Evolutionary conservation across 2,329 filamentous ascomycete species (phyloP).

Genomic region (Mycosphaerella arachidis): DNA sequence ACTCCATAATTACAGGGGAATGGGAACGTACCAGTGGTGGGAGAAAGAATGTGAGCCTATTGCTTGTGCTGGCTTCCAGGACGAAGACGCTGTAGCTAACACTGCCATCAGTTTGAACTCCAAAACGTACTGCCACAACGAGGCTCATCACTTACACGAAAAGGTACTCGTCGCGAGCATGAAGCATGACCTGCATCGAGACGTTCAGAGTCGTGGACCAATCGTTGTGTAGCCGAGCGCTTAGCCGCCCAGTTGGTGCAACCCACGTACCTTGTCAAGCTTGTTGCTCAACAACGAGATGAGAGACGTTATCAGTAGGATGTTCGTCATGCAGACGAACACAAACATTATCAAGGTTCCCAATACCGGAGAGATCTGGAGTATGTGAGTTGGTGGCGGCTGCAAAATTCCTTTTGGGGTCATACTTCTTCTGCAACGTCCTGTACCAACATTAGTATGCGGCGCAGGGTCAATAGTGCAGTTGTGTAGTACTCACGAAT

Average conservation of each 20-base stretch:
- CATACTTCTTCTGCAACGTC: constrained; percentile 45
- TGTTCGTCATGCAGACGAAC: constrained; percentile 72
- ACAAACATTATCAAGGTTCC: constrained; percentile 58
- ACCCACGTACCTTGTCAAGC: constrained; percentile 22
- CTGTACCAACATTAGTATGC: constrained; percentile 24
- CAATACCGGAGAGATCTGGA: constrained; percentile 44
- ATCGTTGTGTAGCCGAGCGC: constrained; percentile 27
- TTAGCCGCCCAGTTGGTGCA: constrained; percentile 13
- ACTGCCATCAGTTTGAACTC: constrained; percentile 20
- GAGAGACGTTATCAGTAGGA: constrained; percentile 69
- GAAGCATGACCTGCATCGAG: constrained; percentile 48
- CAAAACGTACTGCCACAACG: constrained; percentile 36
- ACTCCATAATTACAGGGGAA: neutral
- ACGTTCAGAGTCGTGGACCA: constrained; percentile 27
- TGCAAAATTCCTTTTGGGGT: neutral
- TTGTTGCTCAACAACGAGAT: constrained; percentile 23
- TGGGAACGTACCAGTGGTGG: constrained; percentile 39
- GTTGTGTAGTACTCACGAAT: constrained; percentile 53
- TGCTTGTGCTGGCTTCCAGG: constrained; percentile 48
- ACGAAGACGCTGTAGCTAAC: constrained; percentile 51
- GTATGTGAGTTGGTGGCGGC: constrained; percentile 16
- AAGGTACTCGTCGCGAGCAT: constrained; percentile 69
- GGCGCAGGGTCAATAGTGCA: neutral
- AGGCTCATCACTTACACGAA: constrained; percentile 56
- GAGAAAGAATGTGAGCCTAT: constrained; percentile 46